phyloP scores from a whole-genome alignment of 2,329 filamentous ascomycete species.

The Epichloe elymi region DNA sequence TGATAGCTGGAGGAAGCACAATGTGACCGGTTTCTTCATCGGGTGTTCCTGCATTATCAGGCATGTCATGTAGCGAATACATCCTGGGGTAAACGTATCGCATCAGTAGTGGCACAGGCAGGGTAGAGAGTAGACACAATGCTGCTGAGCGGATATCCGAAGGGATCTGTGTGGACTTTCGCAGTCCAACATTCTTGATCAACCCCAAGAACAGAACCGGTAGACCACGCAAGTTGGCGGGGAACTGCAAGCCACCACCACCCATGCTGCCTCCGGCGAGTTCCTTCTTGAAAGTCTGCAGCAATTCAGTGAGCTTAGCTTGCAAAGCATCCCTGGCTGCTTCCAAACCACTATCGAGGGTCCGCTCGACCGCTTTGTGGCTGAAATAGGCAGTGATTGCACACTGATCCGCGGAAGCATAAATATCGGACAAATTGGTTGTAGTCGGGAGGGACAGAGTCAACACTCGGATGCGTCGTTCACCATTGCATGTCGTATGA shows the following conservation, averaged over 20 bases:
- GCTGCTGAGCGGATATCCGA: conserved; percentile 89
- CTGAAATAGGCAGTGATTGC: conserved; percentile 91
- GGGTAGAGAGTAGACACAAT: conserved; percentile 83
- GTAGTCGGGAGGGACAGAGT: conserved; percentile 90
- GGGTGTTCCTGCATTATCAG: conserved; percentile 76
- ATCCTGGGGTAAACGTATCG: conserved; percentile 82
- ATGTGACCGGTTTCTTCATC: conserved; percentile 82
- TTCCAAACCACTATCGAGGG: conserved; percentile 74
- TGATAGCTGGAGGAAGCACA: conserved; percentile 68
- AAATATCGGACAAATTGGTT: conserved; percentile 77
- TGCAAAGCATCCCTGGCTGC: conserved; percentile 83
- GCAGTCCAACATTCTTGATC: conserved; percentile 90
- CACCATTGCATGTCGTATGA: conserved; percentile 95
- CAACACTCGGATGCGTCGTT: conserved; percentile 87
- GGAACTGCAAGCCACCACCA: conserved; percentile 86
- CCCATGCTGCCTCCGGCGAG: conserved; percentile 92
- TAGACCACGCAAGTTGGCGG: conserved; percentile 77
- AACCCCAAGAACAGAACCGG: conserved; percentile 85
- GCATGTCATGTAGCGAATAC: conserved; percentile 92
- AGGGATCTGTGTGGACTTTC: conserved; percentile 86
- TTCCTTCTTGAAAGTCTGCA: conserved; percentile 95
- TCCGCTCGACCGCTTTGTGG: conserved; percentile 92
- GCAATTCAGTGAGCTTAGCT: conserved; percentile 78
- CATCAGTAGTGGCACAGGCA: conserved; percentile 78
- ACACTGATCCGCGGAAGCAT: conserved; percentile 87